Evolutionary conservation across 306 rosid genomes (phyloP).

Genomic region (Cucurbita pepo): DNA sequence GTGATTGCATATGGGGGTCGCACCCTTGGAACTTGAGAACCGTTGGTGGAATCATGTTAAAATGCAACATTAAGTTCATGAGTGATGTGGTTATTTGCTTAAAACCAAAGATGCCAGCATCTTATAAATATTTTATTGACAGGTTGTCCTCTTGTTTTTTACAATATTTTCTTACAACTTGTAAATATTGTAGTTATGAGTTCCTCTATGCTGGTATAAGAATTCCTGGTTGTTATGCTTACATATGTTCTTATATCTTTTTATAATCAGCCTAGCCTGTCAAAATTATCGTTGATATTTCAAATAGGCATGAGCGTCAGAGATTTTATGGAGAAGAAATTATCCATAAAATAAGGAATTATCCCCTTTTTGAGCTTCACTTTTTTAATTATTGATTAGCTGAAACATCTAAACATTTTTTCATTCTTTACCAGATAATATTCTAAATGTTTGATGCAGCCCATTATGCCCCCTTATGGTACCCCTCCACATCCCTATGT

Average conservation of each 20-base stretch:
- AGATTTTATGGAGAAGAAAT: not conserved
- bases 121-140: not conserved
- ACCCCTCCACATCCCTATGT: slow-evolving; percentile 96
- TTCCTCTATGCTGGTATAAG: not conserved
- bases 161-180: not conserved
- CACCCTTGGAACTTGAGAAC: not conserved
- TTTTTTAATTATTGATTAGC: not conserved
- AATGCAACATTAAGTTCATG: not conserved
- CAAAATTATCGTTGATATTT: not conserved
- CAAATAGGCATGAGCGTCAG: not conserved
- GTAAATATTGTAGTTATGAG: not conserved
- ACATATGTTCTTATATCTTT: not conserved
- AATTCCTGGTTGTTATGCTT: not conserved
- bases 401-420: not conserved
- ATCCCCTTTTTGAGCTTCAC: not conserved
- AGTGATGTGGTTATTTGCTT: not conserved
- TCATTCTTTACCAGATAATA: not conserved
- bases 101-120: not conserved
- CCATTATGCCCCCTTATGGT: slow-evolving; percentile 94
- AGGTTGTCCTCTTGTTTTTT: not conserved
- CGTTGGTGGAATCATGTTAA: not conserved
- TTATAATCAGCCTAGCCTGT: not conserved
- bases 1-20: not conserved
- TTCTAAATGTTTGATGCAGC: slow-evolving; percentile 42
- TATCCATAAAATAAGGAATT: not conserved